Conservation (phyloP, 1,284 basidiomycete genomes). For the Microbotryum silenes-acaulis region DNA sequence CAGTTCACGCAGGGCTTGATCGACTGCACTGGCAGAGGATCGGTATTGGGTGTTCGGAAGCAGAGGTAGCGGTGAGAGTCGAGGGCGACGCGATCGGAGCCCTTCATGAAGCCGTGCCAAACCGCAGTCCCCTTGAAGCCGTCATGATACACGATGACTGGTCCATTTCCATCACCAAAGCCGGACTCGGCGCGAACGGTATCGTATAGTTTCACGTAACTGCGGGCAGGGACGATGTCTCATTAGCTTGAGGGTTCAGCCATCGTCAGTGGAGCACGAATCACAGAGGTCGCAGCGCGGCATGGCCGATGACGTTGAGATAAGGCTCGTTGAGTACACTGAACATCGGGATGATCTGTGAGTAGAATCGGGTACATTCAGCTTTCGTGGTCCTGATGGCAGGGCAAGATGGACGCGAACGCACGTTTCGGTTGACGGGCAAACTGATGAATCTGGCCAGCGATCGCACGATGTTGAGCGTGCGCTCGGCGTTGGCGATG, state of each 20-base stretch:
- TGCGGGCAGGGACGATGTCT: background rate
- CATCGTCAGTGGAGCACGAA: background rate
- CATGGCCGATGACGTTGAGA: constrained; percentile 21
- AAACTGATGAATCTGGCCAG: constrained; percentile 39
- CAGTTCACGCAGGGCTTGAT: constrained; percentile 53
- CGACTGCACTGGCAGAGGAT: constrained; percentile 16
- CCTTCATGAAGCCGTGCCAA: constrained; percentile 39
- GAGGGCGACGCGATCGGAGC: constrained; percentile 65
- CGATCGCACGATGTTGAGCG: constrained; percentile 38
- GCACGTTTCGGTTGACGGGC: constrained; percentile 33
- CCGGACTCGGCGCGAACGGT: constrained; percentile 57
- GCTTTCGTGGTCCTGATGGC: background rate
- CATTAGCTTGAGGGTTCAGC: background rate
- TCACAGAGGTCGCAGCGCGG: constrained; percentile 16
- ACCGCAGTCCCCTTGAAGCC: constrained; percentile 32
- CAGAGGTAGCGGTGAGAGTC: constrained; percentile 55
- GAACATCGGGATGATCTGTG: constrained; percentile 33
- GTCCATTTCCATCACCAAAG: constrained; percentile 27
- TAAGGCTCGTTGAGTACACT: constrained; percentile 34
- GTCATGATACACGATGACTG: constrained; percentile 32
- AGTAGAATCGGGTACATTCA: background rate
- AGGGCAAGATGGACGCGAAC: background rate
- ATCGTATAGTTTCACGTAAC: constrained; percentile 33
- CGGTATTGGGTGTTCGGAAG: constrained; percentile 28
- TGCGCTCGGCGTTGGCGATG: constrained; percentile 39